Evolutionary conservation across 1,284 basidiomycete genomes (phyloP), one percentile per base, ranked within the genome.

Genomic region (Grifola frondosa): DNA sequence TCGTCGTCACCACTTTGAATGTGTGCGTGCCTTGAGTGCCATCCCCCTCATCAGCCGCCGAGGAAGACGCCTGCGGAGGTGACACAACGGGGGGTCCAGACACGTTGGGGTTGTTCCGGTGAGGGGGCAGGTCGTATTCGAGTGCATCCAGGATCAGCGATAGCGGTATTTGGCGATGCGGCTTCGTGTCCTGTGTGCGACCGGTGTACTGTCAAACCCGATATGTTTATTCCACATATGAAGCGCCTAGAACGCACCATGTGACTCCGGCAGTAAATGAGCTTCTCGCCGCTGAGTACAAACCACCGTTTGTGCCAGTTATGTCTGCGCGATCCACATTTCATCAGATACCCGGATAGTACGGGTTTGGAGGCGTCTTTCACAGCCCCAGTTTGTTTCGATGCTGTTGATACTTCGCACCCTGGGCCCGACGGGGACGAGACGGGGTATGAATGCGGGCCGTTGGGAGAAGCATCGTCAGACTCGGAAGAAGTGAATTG

Each of bases 271-370:
- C 81, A 85, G 68, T 96, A 96, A 16, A 88, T 69, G 43, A 96
- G 68, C 58, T 83, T 88, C 58, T 91, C 88, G 24, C 80, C 79
- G 23, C 85, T 91, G 20, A 96, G 72, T 42, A 88, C 81, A 59
- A 95, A 95, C 89, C 90, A 95, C 31, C 92, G 74, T 69, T 99
- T 99, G 46, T 93, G 77, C 97, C 97, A 99, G 48, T 84, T 90
- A 58, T 91, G 87, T 56, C 95, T 81, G 54, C 96, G 91, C 37
- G 84, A 84, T 31, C 93, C 93, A 64, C 94, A 94, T 64, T 99
- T 99, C 90, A 97, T 96, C 48, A 99, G 72, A 64, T 99, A 99
- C 2, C 94, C 94, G 22, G 86, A 81, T 5, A 94, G 62, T 22
- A 97, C 83, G 34, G 84, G 70, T 67, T 91, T 93, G 17, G 78